phyloP scores from a whole-genome alignment of 345 rosid species.

The Nephelium lappaceum region DNA sequence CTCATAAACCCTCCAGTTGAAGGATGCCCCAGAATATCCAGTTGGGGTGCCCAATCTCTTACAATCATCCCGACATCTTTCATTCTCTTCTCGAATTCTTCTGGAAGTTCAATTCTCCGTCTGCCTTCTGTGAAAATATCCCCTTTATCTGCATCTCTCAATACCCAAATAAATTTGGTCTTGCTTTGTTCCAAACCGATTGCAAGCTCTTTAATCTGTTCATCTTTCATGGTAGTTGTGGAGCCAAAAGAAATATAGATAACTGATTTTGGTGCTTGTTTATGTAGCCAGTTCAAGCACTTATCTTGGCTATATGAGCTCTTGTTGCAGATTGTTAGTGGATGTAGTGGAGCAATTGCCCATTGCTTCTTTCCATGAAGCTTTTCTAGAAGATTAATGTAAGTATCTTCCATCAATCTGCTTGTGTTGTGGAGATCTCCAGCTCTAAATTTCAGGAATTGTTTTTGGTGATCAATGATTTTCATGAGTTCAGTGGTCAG shows the following conservation, averaged over 20 bases:
- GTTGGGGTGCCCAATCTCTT: conserved; percentile 19
- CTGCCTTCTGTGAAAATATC: neutral
- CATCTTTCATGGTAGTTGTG: conserved; percentile 23
- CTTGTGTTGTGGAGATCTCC: conserved; percentile 23
- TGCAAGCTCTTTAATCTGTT: conserved; percentile 28
- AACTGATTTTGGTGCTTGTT: conserved; percentile 22
- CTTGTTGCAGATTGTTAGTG: neutral
- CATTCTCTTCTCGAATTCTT: neutral
- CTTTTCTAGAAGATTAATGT: conserved; percentile 12
- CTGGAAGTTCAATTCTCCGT: neutral
- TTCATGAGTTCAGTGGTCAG: conserved; percentile 15
- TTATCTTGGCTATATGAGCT: neutral
- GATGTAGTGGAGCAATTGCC: conserved; percentile 30
- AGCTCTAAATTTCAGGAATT: neutral
- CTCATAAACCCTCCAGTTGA: conserved; percentile 16
- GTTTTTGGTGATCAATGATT: conserved; percentile 9
- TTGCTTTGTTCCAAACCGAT: conserved; percentile 18
- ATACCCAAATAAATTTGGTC: conserved; percentile 13
- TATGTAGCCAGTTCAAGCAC: conserved; percentile 33
- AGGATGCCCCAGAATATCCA: neutral
- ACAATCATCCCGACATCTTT: neutral
- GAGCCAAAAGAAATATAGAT: conserved; percentile 34
- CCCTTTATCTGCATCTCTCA: conserved; percentile 12
- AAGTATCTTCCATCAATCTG: conserved; percentile 20
- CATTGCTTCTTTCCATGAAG: conserved; percentile 4